These are phyloP conservation scores for Eutrema japonicum DNA, from an alignment of 345 rosid species.

Conservation along the genomic window DNA sequence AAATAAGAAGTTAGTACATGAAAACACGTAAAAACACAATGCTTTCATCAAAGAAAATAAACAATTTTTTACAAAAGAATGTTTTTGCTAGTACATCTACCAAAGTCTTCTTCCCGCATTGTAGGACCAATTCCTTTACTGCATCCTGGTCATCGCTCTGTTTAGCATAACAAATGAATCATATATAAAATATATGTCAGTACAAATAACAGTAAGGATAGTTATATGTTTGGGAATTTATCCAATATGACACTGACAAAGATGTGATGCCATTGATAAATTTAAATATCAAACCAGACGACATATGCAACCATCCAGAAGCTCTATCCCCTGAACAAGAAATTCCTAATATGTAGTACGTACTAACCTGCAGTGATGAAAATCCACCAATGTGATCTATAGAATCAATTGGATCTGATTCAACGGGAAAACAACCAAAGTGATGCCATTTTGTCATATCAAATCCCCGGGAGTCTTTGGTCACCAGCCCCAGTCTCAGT, in stretches of 20 bases:
- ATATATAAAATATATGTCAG: slow-evolving; percentile 8
- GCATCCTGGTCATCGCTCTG: slow-evolving; percentile 77
- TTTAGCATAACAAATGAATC: slow-evolving; percentile 12
- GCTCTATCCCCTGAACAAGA: slow-evolving; percentile 1
- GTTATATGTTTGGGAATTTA: not conserved
- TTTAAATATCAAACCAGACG: not conserved
- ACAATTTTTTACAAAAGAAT: not conserved
- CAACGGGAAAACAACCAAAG: slow-evolving; percentile 56
- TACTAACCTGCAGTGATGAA: slow-evolving; percentile 63
- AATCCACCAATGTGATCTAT: slow-evolving; percentile 60
- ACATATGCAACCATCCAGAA: slow-evolving; percentile 11
- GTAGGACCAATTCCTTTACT: slow-evolving; percentile 55
- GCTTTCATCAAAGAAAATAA: not conserved
- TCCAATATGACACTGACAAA: not conserved
- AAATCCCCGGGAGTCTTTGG: slow-evolving; percentile 66
- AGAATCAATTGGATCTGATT: slow-evolving; percentile 44
- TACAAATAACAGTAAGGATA: slow-evolving; percentile 8
- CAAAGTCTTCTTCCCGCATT: slow-evolving; percentile 37
- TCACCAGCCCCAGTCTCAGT: slow-evolving; percentile 63
- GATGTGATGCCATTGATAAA: not conserved
- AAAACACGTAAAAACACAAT: not conserved
- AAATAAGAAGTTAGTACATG: slow-evolving; percentile 16
- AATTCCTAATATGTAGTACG: not conserved
- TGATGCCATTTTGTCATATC: slow-evolving; percentile 85
- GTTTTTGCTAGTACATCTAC: slow-evolving; percentile 43